Conservation (phyloP, 2,329 filamentous ascomycete species). For the Alternaria burnsii region DNA sequence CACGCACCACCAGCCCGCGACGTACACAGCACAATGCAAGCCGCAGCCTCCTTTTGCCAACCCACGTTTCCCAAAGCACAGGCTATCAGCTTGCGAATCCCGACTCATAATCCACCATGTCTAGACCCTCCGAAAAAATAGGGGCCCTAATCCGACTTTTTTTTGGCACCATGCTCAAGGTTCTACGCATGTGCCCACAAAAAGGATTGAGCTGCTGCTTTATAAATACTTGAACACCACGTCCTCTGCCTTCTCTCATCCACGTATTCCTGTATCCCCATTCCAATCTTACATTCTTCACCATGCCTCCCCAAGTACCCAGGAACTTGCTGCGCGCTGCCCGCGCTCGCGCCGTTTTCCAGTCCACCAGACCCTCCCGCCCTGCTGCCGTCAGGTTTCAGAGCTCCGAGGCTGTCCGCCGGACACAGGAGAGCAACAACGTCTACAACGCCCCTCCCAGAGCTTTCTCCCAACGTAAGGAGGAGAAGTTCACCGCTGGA, state of each 20-base stretch:
- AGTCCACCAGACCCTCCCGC: slow-evolving; percentile 17
- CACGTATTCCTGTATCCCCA: slow-evolving; percentile 5
- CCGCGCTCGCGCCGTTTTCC: slow-evolving; percentile 21
- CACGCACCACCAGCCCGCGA: slow-evolving; percentile 18
- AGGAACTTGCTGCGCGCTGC: slow-evolving; percentile 23
- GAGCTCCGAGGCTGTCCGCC: slow-evolving; percentile 18
- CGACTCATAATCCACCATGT: slow-evolving; percentile 22
- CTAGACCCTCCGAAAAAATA: slow-evolving; percentile 23
- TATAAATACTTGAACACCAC: slow-evolving; percentile 9
- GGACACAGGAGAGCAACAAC: slow-evolving; percentile 9
- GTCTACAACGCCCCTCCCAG: slow-evolving; percentile 17
- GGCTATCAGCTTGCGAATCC: slow-evolving; percentile 18
- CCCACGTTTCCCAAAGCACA: slow-evolving; percentile 22
- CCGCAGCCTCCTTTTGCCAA: slow-evolving; percentile 17
- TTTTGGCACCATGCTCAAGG: slow-evolving; percentile 11
- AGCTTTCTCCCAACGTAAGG: slow-evolving; percentile 10
- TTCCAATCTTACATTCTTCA: slow-evolving; percentile 2
- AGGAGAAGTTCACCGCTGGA: slow-evolving; percentile 9
- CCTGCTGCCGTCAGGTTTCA: slow-evolving; percentile 18
- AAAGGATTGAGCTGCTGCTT: slow-evolving; percentile 16
- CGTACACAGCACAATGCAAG: slow-evolving; percentile 20
- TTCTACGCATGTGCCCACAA: slow-evolving; percentile 16
- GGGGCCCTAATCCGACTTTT: slow-evolving; percentile 17
- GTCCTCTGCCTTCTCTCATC: slow-evolving; percentile 9
- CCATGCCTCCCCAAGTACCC: slow-evolving; percentile 23